phyloP scores from a whole-genome alignment of 2,329 filamentous ascomycete genomes.

The Pestalotiopsis sp. region DNA sequence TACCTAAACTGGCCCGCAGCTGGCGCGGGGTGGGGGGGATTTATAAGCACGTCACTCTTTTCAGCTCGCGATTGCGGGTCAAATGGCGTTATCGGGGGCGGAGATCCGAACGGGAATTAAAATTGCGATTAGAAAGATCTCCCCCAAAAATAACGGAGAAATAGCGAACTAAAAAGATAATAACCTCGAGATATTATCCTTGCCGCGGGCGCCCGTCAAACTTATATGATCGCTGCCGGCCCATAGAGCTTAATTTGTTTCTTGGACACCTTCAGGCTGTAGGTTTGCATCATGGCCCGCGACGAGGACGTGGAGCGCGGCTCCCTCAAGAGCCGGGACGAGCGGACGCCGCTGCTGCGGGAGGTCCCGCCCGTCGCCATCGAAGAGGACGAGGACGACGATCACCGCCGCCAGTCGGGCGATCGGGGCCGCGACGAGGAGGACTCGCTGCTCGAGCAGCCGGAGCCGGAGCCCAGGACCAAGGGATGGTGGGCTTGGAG shows the following conservation, averaged over 20 bases:
- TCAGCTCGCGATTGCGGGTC: constrained; percentile 9
- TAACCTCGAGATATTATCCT: too few species aligned
- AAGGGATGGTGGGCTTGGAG: constrained; percentile 36
- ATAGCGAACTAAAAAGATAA: too few species aligned
- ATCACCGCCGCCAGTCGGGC: background rate
- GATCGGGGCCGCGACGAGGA: constrained; percentile 16
- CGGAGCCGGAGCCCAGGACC: constrained; percentile 15
- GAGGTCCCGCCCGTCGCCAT: background rate
- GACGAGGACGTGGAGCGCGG: background rate
- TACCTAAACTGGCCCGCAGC: background rate
- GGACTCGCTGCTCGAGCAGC: constrained; percentile 21
- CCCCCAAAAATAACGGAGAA: background rate
- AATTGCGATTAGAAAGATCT: background rate
- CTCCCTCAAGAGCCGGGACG: background rate
- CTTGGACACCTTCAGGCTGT: too few species aligned
- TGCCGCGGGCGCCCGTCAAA: too few species aligned
- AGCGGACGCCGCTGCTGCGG: constrained; percentile 12
- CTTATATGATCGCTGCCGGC: too few species aligned
- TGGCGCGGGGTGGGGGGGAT: background rate
- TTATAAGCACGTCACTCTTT: background rate
- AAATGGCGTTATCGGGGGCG: constrained; percentile 3
- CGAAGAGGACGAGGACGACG: background rate
- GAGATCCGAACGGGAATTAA: constrained; percentile 9
- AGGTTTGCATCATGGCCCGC: background rate
- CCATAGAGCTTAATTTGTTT: too few species aligned